These are phyloP conservation scores for Leccinum fuscescens DNA, from an alignment of 1,284 basidiomycete genomes.

Conservation along the genomic window DNA sequence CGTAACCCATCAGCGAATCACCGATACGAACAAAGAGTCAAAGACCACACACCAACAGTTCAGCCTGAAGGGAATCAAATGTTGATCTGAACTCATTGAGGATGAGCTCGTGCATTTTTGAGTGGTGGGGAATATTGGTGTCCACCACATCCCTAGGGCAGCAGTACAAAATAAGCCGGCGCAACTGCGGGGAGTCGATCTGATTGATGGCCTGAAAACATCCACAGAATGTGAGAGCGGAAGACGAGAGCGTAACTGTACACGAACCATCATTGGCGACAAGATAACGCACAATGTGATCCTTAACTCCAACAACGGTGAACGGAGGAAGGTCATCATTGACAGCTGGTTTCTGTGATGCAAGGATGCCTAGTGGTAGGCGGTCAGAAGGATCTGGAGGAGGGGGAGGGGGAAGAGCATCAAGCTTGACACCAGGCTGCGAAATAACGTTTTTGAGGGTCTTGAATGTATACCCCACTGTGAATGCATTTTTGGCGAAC, in stretches of 20 bases:
- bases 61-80: background rate
- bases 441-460: background rate
- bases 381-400: background rate
- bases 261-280: background rate
- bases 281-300: background rate
- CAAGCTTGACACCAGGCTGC: background rate
- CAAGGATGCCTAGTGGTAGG: background rate
- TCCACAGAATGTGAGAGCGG: background rate
- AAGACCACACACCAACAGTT: background rate
- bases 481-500: background rate
- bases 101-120: background rate
- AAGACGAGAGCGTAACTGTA: background rate
- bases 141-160: background rate
- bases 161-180: background rate
- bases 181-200: background rate
- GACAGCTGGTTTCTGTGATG: background rate
- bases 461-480: background rate
- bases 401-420: background rate
- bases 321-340: background rate
- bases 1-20: background rate
- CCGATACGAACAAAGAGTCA: background rate
- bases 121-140: background rate
- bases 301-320: background rate
- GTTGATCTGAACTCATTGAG: background rate
- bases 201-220: background rate